Percentiles rank a stretch among this genome's conserved stretches.
phyloP scores from a whole-genome alignment of 2,329 filamentous ascomycete genomes.

The Cercospora citrullina region DNA sequence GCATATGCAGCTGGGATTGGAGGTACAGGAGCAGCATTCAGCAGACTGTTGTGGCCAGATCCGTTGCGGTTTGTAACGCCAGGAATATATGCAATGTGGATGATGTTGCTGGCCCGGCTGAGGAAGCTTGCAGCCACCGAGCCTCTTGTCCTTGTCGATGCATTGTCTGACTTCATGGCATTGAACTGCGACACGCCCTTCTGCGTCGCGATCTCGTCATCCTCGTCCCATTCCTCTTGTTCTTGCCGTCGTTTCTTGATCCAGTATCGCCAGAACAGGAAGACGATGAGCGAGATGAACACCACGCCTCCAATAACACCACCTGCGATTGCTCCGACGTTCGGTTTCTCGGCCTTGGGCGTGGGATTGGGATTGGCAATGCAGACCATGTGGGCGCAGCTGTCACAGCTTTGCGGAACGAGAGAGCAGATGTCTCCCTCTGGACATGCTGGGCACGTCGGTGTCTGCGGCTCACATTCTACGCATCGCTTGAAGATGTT shows the following conservation, averaged over 20 bases:
- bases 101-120: constrained; percentile 96
- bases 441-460: constrained; percentile 62
- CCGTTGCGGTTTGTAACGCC: constrained; percentile 84
- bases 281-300: constrained; percentile 72
- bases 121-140: constrained; percentile 95
- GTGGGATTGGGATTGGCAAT: constrained; percentile 45
- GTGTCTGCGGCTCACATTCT: constrained; percentile 54
- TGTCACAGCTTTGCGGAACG: constrained; percentile 58
- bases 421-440: constrained; percentile 60
- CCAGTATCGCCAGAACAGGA: constrained; percentile 83
- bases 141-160: constrained; percentile 71
- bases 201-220: constrained; percentile 57
- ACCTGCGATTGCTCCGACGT: constrained; percentile 82
- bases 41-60: constrained; percentile 50
- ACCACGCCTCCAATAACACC: constrained; percentile 83
- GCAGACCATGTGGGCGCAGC: constrained; percentile 61
- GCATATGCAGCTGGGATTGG: constrained; percentile 68
- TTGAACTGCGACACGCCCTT: constrained; percentile 54
- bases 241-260: constrained; percentile 73
- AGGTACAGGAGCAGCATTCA: constrained; percentile 72
- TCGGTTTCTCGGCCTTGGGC: constrained; percentile 54
- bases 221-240: constrained; percentile 56
- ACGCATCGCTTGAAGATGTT: constrained; percentile 61
- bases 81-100: constrained; percentile 98
- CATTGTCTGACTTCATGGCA: constrained; percentile 66